Base-by-base conservation (phyloP, 768 basidiomycete genomes). In the Lactifluus hygrophoroides region DNA sequence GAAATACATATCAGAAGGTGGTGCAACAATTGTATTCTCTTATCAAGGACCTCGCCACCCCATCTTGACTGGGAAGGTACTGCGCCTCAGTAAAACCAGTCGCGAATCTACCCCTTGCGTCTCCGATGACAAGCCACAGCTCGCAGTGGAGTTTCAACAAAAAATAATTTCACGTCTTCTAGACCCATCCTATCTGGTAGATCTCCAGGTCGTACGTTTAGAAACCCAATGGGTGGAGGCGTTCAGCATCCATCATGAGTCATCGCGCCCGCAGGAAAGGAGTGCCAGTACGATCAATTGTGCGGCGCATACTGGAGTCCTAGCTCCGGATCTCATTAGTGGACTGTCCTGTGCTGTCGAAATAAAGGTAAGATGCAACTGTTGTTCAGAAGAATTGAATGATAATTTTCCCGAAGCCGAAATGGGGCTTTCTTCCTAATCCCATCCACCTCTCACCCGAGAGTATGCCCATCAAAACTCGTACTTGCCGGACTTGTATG, bases 351-450 rank as follows among this genome's bases (percentile, higher is more conserved):
- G 93, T 45, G 82, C 87, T 2, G 79, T 96, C 3, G 95, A 97
- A 74, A 91, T 97, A 70, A 98, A 98, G 83, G 95, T 91, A 58
- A 50, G 60, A 69, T 60, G 27, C 46, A 44, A 37, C n/a, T 52
- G 27, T 37, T 42, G 45, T 56, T 27, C 40, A 19, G 34, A 13
- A 11, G 10, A 17, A 23, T 32, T 10, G 34, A 17, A 27, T 51
- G 40, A 54, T 35, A 16, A 44, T 42, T 17, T 35, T 28, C 21
- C 4, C 16, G 2, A 40, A 96, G 95, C 95, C 95, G 32, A 99
- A 99, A 76, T 99, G 95, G 94, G 92, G 85, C 3, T 96, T 99
- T 71, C 71, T 97, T 38, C 93, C 95, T 2, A 77, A 75, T 32
- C 67, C 77, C 5, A 63, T 66, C 2, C 77, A 86, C 70, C 75